Conservation (phyloP, 495 filamentous ascomycete species). For the Neurospora intermedia region DNA sequence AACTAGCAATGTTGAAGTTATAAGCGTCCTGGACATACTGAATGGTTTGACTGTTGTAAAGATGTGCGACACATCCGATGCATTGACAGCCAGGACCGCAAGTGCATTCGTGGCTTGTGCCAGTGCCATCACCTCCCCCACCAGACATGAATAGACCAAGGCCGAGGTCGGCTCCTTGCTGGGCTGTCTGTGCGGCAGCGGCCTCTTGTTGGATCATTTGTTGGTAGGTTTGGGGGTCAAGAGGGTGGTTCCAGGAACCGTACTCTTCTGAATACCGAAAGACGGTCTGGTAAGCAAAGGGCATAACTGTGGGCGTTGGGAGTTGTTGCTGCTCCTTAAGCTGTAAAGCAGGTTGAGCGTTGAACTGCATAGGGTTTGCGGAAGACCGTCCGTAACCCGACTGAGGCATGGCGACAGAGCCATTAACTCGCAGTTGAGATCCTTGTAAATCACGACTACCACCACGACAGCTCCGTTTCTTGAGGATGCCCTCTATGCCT, state of each 20-base stretch:
- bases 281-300: slow-evolving; percentile 12
- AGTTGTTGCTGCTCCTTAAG: slow-evolving; percentile 7
- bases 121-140: slow-evolving; percentile 8
- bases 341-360: slow-evolving; percentile 2
- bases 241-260: slow-evolving; percentile 33
- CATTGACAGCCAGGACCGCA: slow-evolving; percentile 62
- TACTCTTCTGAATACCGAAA: slow-evolving; percentile 31
- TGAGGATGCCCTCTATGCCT: not conserved
- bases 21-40: slow-evolving; percentile 42
- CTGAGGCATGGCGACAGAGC: slow-evolving; percentile 4
- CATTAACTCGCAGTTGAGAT: not conserved
- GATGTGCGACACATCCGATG: slow-evolving; percentile 57
- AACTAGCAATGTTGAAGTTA: slow-evolving; percentile 4
- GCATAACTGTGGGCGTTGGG: not conserved
- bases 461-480: slow-evolving; percentile 3
- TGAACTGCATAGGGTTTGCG: slow-evolving; percentile 7
- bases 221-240: slow-evolving; percentile 28
- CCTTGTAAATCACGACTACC: not conserved
- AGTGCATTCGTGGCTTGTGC: slow-evolving; percentile 42
- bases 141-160: not conserved
- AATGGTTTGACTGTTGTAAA: slow-evolving; percentile 60
- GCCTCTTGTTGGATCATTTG: slow-evolving; percentile 14
- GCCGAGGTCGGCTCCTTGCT: not conserved
- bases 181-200: not conserved
- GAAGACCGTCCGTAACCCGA: slow-evolving; percentile 6